phyloP scores from a whole-genome alignment of 306 rosid genomes.

The Vigna unguiculata region DNA sequence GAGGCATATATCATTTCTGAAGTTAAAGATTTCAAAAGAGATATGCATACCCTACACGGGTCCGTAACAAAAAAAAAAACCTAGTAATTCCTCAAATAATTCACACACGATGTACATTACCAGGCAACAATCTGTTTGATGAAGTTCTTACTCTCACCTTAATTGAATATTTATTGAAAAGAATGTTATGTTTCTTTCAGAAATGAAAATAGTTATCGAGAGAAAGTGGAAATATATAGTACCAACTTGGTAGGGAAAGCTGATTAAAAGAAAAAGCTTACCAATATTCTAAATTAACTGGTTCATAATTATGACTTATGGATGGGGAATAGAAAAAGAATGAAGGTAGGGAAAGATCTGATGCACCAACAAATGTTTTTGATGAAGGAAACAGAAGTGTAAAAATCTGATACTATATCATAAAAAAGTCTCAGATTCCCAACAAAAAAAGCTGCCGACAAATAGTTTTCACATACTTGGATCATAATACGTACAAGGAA shows the following conservation, averaged over 20 bases:
- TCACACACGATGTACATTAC: neutral
- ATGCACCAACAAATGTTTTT: neutral
- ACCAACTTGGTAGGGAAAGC: conserved; percentile 1
- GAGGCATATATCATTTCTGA: neutral
- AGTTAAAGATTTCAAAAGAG: conserved; percentile 8
- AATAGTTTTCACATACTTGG: conserved; percentile 37
- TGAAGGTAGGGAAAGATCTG: neutral
- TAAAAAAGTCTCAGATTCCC: conserved; percentile 33
- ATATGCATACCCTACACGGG: conserved; percentile 21
- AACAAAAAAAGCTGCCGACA: conserved; percentile 38
- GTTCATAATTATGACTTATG: neutral
- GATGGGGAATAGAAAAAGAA: neutral
- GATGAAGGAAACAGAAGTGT: conserved; percentile 22
- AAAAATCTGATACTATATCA: conserved; percentile 14
- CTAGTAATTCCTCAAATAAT: neutral
- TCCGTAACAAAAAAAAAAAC: neutral
- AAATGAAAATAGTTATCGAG: neutral
- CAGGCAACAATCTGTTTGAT: neutral
- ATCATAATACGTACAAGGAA: conserved; percentile 30
- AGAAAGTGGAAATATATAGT: neutral
- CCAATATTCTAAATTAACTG: neutral
- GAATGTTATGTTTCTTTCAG: neutral
- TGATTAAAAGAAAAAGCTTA: neutral
- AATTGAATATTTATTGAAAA: neutral
- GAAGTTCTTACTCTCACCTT: neutral